These are phyloP conservation scores for Fusarium coffeatum DNA, from an alignment of 2,329 filamentous ascomycete genomes.

Conservation along the genomic window DNA sequence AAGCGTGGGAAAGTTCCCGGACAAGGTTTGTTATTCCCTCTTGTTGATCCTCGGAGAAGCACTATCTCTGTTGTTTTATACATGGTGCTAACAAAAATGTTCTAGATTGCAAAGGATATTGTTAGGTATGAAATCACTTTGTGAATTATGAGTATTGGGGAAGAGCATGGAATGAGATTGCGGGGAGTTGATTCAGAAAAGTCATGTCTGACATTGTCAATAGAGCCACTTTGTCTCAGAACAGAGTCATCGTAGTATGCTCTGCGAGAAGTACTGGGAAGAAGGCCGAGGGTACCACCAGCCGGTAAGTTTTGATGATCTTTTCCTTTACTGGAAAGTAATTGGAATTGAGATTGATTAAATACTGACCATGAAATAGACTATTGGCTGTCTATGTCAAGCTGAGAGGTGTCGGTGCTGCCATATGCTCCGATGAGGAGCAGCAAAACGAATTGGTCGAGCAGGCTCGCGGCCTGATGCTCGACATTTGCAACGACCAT, in stretches of 20 bases:
- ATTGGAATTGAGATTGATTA: not conserved
- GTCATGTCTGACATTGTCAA: conserved; percentile 33
- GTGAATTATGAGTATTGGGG: not conserved
- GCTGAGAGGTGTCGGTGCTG: conserved; percentile 64
- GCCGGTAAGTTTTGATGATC: conserved; percentile 72
- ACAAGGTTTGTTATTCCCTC: conserved; percentile 63
- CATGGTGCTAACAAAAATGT: conserved; percentile 11
- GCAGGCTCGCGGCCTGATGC: conserved; percentile 79
- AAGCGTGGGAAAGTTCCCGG: conserved; percentile 92
- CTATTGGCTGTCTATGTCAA: conserved; percentile 70
- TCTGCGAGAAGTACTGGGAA: conserved; percentile 94
- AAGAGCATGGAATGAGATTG: not conserved
- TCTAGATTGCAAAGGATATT: conserved; percentile 57
- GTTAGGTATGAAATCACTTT: conserved; percentile 52
- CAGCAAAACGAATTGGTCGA: conserved; percentile 65
- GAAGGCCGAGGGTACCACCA: conserved; percentile 95
- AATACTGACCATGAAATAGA: conserved; percentile 48
- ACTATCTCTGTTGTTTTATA: conserved; percentile 12
- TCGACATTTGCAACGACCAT: conserved; percentile 86
- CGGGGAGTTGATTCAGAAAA: conserved; percentile 19
- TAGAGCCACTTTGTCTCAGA: conserved; percentile 66
- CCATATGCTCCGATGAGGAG: conserved; percentile 63
- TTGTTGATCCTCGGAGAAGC: not conserved
- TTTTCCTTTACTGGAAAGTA: not conserved
- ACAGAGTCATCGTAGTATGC: conserved; percentile 91